A percentile compares a stretch with the other conserved stretches of the same genome.
Evolutionary conservation across 768 basidiomycete genomes (phyloP).

Genomic region (Rhizopogon sp.): DNA sequence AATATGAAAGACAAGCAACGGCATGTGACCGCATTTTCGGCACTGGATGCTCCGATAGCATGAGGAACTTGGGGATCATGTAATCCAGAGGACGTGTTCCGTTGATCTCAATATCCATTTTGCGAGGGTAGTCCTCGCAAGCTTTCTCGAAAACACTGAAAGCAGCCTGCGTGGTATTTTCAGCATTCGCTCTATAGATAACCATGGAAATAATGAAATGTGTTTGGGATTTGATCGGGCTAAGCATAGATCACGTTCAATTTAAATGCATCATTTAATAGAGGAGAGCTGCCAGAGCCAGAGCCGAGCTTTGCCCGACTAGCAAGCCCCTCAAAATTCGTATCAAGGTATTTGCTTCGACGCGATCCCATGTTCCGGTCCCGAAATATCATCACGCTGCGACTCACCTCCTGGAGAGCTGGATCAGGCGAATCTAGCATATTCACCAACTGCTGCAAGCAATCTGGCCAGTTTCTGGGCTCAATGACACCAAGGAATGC

Average conservation of each 20-base stretch:
- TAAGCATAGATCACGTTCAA: neutral
- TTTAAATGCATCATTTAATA: neutral
- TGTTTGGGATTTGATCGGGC: neutral
- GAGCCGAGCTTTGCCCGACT: neutral
- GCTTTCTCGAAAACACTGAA: conserved; percentile 94
- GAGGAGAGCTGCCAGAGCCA: neutral
- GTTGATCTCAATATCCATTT: conserved; percentile 90
- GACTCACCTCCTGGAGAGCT: conserved; percentile 80
- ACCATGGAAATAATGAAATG: neutral
- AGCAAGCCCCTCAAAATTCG: neutral
- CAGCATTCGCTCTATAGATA: conserved; percentile 7
- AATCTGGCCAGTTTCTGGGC: conserved; percentile 94
- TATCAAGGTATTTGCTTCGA: neutral
- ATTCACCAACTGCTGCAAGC: conserved; percentile 77
- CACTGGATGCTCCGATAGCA: conserved; percentile 78
- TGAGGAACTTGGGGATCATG: conserved; percentile 94
- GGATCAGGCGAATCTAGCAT: conserved; percentile 72
- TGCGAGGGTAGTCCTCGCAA: conserved; percentile 94
- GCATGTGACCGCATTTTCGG: conserved; percentile 92
- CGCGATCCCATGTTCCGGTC: neutral
- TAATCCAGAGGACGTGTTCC: conserved; percentile 92
- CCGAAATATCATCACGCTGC: neutral
- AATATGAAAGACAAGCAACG: conserved; percentile 91
- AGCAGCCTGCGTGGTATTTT: conserved; percentile 54
- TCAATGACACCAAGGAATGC: conserved; percentile 84